phyloP scores from a whole-genome alignment of 345 rosid genomes.

The Carallia brachiata region DNA sequence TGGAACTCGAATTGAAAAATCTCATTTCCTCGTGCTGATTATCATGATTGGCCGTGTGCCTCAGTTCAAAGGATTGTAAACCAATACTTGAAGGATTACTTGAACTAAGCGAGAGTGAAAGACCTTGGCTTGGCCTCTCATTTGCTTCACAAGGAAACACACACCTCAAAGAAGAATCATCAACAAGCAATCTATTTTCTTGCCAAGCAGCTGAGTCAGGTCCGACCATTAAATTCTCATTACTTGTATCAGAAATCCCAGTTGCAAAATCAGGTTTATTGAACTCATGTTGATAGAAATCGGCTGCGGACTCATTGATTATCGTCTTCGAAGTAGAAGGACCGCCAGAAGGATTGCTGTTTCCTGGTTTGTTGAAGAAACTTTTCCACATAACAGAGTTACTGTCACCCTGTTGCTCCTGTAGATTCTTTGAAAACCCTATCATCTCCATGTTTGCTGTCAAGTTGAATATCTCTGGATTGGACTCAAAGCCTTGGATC shows the following conservation, averaged over 20 bases:
- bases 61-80: slow-evolving; percentile 75
- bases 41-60: slow-evolving; percentile 39
- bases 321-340: slow-evolving; percentile 42
- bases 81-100: slow-evolving; percentile 75
- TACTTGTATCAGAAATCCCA: slow-evolving; percentile 42
- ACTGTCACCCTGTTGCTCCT: slow-evolving; percentile 42
- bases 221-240: slow-evolving; percentile 50
- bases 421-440: slow-evolving; percentile 68
- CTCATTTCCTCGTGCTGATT: slow-evolving; percentile 37
- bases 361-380: slow-evolving; percentile 37
- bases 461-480: slow-evolving; percentile 65
- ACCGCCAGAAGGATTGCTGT: slow-evolving; percentile 17
- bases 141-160: slow-evolving; percentile 76
- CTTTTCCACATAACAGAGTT: slow-evolving; percentile 42
- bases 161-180: slow-evolving; percentile 63
- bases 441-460: slow-evolving; percentile 78
- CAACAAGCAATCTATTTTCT: slow-evolving; percentile 47
- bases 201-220: slow-evolving; percentile 43
- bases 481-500: slow-evolving; percentile 59
- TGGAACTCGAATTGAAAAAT: slow-evolving; percentile 30
- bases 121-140: slow-evolving; percentile 95
- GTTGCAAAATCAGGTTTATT: slow-evolving; percentile 37
- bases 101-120: slow-evolving; percentile 91
- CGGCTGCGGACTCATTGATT: slow-evolving; percentile 39
- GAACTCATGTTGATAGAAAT: slow-evolving; percentile 48